phyloP scores from a whole-genome alignment of 2,329 filamentous ascomycete species.

The Chalara sp. region DNA sequence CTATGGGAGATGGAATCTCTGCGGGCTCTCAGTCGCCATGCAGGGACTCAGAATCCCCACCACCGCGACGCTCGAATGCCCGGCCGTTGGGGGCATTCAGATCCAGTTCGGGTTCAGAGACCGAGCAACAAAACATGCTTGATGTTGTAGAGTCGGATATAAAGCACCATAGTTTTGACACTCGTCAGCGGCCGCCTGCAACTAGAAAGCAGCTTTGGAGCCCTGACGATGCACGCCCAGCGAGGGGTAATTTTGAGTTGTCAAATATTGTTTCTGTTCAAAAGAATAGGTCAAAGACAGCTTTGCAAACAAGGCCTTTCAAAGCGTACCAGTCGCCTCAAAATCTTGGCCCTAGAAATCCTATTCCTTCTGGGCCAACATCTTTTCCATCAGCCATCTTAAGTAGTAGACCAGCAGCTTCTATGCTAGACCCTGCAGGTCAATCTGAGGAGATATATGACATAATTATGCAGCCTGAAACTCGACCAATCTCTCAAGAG shows the following conservation, averaged over 20 bases:
- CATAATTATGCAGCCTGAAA: constrained; percentile 40
- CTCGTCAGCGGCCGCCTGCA: constrained; percentile 9
- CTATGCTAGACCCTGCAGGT: constrained; percentile 31
- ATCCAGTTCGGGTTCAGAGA: constrained; percentile 8
- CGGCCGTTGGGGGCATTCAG: constrained; percentile 10
- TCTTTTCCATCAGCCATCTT: neutral
- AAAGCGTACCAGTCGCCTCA: constrained; percentile 6
- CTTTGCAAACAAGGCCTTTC: constrained; percentile 10
- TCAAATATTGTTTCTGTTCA: neutral
- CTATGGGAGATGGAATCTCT: constrained; percentile 23
- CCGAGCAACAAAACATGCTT: neutral
- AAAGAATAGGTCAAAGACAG: constrained; percentile 14
- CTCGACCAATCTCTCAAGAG: constrained; percentile 33
- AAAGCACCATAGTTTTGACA: neutral
- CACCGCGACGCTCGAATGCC: constrained; percentile 17
- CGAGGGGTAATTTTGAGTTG: constrained; percentile 5
- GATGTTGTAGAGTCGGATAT: too few species aligned
- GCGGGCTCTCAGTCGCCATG: constrained; percentile 18
- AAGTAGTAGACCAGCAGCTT: neutral
- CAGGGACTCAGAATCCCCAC: constrained; percentile 17
- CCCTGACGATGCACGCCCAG: constrained; percentile 13
- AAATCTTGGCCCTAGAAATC: neutral
- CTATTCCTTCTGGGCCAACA: neutral
- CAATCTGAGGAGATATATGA: constrained; percentile 30
- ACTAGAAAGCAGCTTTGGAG: constrained; percentile 20